A percentile compares a stretch with the other conserved stretches of the same genome.
Evolutionary conservation across 1,284 basidiomycete genomes (phyloP).

Genomic region (Acaromyces ingoldii): DNA sequence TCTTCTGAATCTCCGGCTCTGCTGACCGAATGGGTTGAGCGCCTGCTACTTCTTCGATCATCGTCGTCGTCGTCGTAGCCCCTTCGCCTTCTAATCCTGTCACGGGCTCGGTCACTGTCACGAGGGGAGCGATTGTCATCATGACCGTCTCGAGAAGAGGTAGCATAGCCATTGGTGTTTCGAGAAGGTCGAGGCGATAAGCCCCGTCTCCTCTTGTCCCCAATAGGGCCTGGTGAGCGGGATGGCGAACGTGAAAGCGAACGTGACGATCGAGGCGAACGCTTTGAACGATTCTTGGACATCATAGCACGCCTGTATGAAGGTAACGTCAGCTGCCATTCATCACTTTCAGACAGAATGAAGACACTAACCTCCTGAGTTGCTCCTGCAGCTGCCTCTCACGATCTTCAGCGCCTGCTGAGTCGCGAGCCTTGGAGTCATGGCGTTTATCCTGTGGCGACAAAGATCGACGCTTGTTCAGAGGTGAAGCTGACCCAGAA

Average conservation of each 20-base stretch:
- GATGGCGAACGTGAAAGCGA: too few species aligned
- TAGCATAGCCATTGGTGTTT: background rate
- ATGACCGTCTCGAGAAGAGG: constrained; percentile 12
- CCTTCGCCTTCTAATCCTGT: constrained; percentile 39
- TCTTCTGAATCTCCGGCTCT: constrained; percentile 15
- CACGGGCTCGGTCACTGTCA: constrained; percentile 1
- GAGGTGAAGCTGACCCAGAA: background rate
- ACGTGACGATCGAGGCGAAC: constrained; percentile 8
- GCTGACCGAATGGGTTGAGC: constrained; percentile 20
- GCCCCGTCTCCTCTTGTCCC: too few species aligned
- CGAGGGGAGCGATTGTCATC: constrained; percentile 12
- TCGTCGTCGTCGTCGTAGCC: constrained; percentile 29
- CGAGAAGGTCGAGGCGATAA: background rate
- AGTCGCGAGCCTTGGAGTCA: background rate
- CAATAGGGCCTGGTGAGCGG: too few species aligned
- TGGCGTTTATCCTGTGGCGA: background rate
- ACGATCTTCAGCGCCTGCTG: constrained; percentile 21
- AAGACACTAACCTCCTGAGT: constrained; percentile 29
- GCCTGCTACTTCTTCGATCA: constrained; percentile 22
- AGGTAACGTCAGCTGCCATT: background rate
- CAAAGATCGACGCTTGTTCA: background rate
- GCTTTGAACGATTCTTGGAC: background rate
- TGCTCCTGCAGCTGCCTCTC: constrained; percentile 46
- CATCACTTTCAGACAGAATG: background rate
- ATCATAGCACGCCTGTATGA: constrained; percentile 2